Evolutionary conservation across 108 stramenopile species (phyloP), one percentile per base, ranked within the genome.

Genomic region (Poteriospumella lacustris): DNA sequence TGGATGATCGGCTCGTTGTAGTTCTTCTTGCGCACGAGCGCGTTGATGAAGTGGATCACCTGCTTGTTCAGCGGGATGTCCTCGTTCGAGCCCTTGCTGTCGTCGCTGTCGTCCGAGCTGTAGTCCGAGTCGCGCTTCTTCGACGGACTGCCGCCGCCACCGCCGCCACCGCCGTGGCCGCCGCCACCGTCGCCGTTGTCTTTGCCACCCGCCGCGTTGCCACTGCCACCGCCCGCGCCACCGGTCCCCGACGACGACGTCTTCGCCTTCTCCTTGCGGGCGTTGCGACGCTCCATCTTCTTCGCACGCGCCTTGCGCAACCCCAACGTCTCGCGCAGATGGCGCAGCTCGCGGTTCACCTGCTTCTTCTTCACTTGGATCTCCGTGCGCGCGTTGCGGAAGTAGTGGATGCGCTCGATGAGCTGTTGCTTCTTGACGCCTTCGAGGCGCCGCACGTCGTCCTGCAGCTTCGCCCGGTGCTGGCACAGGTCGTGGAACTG

Each of bases 21-120:
- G 19, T 9, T 52, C 19, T 15, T 19, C 47, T 52, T 52, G 9
- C 47, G 47, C 47, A 52, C 47, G 24, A 64, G 60, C 3, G 60
- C 60, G 36, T 64, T 64, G 29, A 64, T 3, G 60, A 64, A 64
- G 60, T 64, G 60, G 31, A 64, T 64, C 28, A 64, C 60, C 5
- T 26, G 60, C 36, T 64, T 64, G 60, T 26, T 64, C 60, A 64
- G 19, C 47, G 47, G 9, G 15, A 52, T 15, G 19, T 52, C 47
- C 47, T 52, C 19, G 15, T 15, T 15, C 19, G 47, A 52, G 9
- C 19, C 47, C 47, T 52, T 52, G 47, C 47, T 52, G 9, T 9
- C 9, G 19, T 52, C 47, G 47, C 15, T 15, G 47, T 52, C 47
- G 19, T 52, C 47, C 47, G 47, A 52, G 47, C 47, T 52, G 47